These are phyloP conservation scores for Candida saitoana DNA, from an alignment of 805 yeast species.

Conservation along the genomic window DNA sequence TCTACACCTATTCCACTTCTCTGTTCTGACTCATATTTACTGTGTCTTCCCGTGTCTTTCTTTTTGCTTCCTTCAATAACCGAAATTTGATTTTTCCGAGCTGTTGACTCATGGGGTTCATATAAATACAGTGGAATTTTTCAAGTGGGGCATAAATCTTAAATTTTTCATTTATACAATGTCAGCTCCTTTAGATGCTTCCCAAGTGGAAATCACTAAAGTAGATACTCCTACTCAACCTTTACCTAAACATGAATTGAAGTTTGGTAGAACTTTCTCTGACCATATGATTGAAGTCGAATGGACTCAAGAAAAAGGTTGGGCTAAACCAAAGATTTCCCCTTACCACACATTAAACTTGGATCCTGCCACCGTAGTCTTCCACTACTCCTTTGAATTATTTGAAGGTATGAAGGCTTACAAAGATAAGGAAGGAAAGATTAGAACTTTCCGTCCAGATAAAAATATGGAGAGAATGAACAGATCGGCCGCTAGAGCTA, in stretches of 20 bases:
- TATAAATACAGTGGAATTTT: too few relatives aligned
- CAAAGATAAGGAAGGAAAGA: slow-evolving; percentile 52
- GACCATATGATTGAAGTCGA: slow-evolving; percentile 85
- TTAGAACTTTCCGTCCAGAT: slow-evolving; percentile 87
- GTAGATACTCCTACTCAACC: slow-evolving; percentile 34
- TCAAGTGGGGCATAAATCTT: too few relatives aligned
- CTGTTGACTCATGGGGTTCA: too few relatives aligned
- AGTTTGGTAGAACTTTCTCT: slow-evolving; percentile 57
- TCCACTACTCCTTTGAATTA: slow-evolving; percentile 92
- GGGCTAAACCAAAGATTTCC: slow-evolving; percentile 84
- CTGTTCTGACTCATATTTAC: too few relatives aligned
- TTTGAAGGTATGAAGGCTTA: slow-evolving; percentile 97
- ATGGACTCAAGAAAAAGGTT: slow-evolving; percentile 75
- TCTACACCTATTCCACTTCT: too few relatives aligned
- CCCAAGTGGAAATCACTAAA: slow-evolving; percentile 32
- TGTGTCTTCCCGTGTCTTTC: too few relatives aligned
- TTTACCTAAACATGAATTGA: slow-evolving; percentile 37
- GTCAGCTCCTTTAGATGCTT: slow-evolving; percentile 33
- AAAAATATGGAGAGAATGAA: slow-evolving; percentile 91
- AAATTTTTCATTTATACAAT: too few relatives aligned
- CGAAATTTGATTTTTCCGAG: neutral
- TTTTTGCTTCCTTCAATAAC: neutral
- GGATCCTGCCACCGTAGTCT: slow-evolving; percentile 87
- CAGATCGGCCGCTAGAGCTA: slow-evolving; percentile 81
- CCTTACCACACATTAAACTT: slow-evolving; percentile 75